A percentile compares a stretch with the other conserved stretches of the same genome.
Conservation (phyloP, 805 yeast genomes). For the Ogataea angusta region DNA sequence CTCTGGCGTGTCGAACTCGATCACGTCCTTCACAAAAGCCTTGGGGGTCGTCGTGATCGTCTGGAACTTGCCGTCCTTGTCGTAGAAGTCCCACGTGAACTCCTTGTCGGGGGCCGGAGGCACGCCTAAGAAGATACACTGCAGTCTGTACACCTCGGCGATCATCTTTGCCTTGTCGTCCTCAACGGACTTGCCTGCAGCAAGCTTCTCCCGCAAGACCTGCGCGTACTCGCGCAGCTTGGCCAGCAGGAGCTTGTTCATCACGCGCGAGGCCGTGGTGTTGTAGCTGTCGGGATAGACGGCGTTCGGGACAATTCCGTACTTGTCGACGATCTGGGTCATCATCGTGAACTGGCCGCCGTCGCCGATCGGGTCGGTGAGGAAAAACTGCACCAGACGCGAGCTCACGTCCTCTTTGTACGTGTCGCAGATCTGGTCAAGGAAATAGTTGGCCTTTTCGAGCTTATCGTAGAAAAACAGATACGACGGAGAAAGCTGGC, state of each 20-base stretch:
- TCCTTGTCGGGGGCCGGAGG: constrained; percentile 72
- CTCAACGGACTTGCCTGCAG: constrained; percentile 40
- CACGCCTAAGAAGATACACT: constrained; percentile 67
- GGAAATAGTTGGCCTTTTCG: constrained; percentile 77
- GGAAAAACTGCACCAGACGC: constrained; percentile 62
- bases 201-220: constrained; percentile 48
- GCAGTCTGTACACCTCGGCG: constrained; percentile 59
- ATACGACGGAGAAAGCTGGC: constrained; percentile 76
- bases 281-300: constrained; percentile 66
- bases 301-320: constrained; percentile 75
- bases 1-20: constrained; percentile 49
- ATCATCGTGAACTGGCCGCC: constrained; percentile 92
- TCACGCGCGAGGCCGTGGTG: constrained; percentile 45
- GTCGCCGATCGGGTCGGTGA: constrained; percentile 66
- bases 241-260: constrained; percentile 63
- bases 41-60: constrained; percentile 56
- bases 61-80: constrained; percentile 57
- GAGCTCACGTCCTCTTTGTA: constrained; percentile 64
- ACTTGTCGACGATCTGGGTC: constrained; percentile 70
- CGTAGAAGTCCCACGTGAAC: constrained; percentile 72
- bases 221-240: constrained; percentile 79
- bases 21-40: constrained; percentile 55
- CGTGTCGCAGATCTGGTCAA: constrained; percentile 74
- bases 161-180: constrained; percentile 40
- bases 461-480: constrained; percentile 82